Evolutionary conservation across 805 yeast species (phyloP), one percentile per base, ranked within the genome.

Genomic region (Yarrowia phangngaensis): DNA sequence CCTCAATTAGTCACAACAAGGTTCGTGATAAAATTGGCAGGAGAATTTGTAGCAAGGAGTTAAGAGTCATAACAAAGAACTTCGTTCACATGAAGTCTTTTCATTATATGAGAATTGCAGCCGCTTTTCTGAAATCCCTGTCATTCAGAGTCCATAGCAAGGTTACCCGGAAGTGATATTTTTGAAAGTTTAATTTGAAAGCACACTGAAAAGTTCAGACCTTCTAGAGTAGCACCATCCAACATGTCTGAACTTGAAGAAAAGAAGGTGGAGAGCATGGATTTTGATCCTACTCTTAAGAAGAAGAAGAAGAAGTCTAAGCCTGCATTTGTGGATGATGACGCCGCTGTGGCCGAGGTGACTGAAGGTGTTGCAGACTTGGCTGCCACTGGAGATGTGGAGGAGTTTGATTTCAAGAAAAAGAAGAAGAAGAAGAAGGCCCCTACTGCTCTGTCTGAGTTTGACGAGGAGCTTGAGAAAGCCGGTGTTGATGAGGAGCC

Each of bases 391-490:
- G 63, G 60, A 49, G 52, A 36, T 9, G 74, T 71, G 54, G 76
- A 67, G 24, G 80, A 79, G 59, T 72, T 82, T 50, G 79, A 87
- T 77, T 84, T 84, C 82, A 75, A 84, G 65, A 68, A 51, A 70
- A 69, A 52, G 56, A 60, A 57, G 64, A 64, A 59, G 60, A 59
- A 63, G 58, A 57, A 55, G 57, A 58, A 52, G 48, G 51, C 47
- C 38, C 45, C 71, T 23, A 66, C 73, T 12, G 84, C 74, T 43
- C 78, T 81, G 19, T 78, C 80, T 59, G 95, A 84, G 55, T 90
- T 90, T 61, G 97, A 90, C 58, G 82, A 83, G 63, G 85, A 85
- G 61, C 74, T 90, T 59, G 95, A 86, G 64, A 74, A 84, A 63
- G 97, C 97, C 12, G 97, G 97, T 62, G 74, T 88, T 40, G 77